Evolutionary conservation across 2,329 filamentous ascomycete genomes (phyloP).

Genomic region (Epichloe elymi): DNA sequence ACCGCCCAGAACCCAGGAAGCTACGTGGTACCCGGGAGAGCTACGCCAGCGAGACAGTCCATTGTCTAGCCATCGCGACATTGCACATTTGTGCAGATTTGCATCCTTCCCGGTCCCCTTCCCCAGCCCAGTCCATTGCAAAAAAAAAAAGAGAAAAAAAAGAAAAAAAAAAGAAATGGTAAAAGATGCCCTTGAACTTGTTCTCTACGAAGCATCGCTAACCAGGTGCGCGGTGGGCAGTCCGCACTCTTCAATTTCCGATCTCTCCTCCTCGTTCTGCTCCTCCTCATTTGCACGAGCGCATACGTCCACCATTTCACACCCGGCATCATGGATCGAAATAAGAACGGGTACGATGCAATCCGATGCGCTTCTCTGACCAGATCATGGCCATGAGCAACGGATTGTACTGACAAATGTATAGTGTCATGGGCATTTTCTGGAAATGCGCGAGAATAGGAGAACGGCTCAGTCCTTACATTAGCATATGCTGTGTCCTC

Average conservation of each 20-base stretch:
- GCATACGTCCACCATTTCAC: slow-evolving; percentile 86
- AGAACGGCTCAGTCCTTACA: slow-evolving; percentile 86
- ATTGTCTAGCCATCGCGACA: background rate
- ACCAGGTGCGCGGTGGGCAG: slow-evolving; percentile 30
- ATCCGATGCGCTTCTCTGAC: background rate
- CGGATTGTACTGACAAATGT: background rate
- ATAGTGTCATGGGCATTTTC: slow-evolving; percentile 68
- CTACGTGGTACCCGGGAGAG: background rate
- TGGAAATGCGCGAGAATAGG: slow-evolving; percentile 94
- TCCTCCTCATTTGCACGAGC: slow-evolving; percentile 91
- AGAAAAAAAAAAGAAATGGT: background rate
- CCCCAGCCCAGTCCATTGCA: background rate
- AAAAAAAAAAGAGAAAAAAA: background rate
- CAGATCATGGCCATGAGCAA: background rate
- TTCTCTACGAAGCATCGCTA: background rate
- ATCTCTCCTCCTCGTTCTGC: slow-evolving; percentile 83
- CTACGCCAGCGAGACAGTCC: background rate
- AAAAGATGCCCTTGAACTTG: background rate
- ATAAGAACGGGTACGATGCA: slow-evolving; percentile 66
- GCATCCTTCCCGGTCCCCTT: background rate
- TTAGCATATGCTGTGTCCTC: slow-evolving; percentile 80
- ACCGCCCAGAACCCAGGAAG: background rate
- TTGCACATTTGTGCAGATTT: background rate
- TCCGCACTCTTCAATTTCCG: slow-evolving; percentile 98
- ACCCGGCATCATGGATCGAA: slow-evolving; percentile 79